phyloP scores from a whole-genome alignment of 768 basidiomycete genomes.

The Panaeolus papilionaceus region DNA sequence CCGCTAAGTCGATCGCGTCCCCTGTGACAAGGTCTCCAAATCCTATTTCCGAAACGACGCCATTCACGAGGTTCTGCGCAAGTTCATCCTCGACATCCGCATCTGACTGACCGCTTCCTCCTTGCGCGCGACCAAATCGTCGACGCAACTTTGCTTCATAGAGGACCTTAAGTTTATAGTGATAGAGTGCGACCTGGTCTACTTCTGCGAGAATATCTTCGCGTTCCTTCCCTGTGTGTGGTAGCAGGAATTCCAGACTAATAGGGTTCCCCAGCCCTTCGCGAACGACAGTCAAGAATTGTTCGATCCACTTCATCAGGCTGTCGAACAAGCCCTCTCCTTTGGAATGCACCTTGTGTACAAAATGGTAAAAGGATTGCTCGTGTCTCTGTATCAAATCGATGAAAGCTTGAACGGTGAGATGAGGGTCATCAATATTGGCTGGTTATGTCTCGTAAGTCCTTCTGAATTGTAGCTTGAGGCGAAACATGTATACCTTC shows the following conservation, averaged over 20 bases:
- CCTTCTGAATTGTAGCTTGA: not conserved
- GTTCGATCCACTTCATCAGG: constrained; percentile 97
- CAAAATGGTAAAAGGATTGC: constrained; percentile 94
- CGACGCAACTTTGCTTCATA: constrained; percentile 93
- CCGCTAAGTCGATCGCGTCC: constrained; percentile 82
- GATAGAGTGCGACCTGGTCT: constrained; percentile 88
- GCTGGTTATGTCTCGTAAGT: constrained; percentile 48
- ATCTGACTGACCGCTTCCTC: constrained; percentile 44
- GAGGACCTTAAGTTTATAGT: constrained; percentile 92
- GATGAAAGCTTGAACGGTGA: constrained; percentile 92
- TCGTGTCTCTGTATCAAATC: constrained; percentile 94
- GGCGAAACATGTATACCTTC: constrained; percentile 56
- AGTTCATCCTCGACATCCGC: constrained; percentile 84
- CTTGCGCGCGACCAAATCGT: constrained; percentile 72
- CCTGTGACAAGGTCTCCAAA: constrained; percentile 81
- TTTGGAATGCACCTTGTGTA: constrained; percentile 98
- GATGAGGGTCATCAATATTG: constrained; percentile 80
- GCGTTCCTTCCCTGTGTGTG: constrained; percentile 82
- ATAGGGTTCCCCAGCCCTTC: constrained; percentile 82
- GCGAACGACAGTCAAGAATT: constrained; percentile 89
- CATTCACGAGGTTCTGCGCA: constrained; percentile 79
- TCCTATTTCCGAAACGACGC: constrained; percentile 81
- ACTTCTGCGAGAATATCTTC: constrained; percentile 80
- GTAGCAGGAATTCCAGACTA: constrained; percentile 89
- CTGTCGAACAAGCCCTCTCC: constrained; percentile 92